phyloP scores from a whole-genome alignment of 768 basidiomycete species.

The Collybia mongolica region DNA sequence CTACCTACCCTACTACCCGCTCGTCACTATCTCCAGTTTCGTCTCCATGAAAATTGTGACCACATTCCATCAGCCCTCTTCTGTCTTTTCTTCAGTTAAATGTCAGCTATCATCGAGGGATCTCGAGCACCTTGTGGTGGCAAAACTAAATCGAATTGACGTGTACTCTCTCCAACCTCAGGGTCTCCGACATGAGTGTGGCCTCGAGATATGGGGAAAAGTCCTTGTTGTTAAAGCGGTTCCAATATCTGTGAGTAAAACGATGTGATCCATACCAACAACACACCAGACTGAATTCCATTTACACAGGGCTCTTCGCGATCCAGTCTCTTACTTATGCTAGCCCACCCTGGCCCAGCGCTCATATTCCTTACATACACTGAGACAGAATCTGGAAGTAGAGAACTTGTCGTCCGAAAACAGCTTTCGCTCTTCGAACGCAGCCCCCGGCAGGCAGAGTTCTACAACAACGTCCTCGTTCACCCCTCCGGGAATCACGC shows the following conservation, averaged over 20 bases:
- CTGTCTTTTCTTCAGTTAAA: slow-evolving; percentile 68
- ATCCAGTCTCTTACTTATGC: slow-evolving; percentile 61
- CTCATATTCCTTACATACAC: slow-evolving; percentile 61
- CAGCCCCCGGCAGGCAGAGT: slow-evolving; percentile 62
- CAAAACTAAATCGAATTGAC: slow-evolving; percentile 64
- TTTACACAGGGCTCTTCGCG: slow-evolving; percentile 28
- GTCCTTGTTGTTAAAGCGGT: slow-evolving; percentile 55
- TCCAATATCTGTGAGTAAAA: slow-evolving; percentile 47
- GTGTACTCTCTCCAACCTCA: slow-evolving; percentile 63
- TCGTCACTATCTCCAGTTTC: neutral
- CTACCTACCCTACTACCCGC: neutral
- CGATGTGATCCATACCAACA: slow-evolving; percentile 2
- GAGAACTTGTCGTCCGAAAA: slow-evolving; percentile 38
- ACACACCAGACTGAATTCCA: slow-evolving; percentile 14
- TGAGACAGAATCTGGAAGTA: slow-evolving; percentile 29
- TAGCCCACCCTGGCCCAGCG: slow-evolving; percentile 76
- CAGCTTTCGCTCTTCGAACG: slow-evolving; percentile 56
- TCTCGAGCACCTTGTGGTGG: slow-evolving; percentile 66
- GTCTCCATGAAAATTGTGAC: slow-evolving; percentile 56
- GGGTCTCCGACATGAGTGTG: slow-evolving; percentile 60
- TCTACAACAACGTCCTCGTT: slow-evolving; percentile 68
- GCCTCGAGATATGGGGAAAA: slow-evolving; percentile 68
- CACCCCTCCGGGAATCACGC: slow-evolving; percentile 61
- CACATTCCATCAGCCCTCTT: slow-evolving; percentile 77
- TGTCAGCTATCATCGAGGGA: slow-evolving; percentile 55